Evolutionary conservation across 177 flowering plant genomes (phyloP), one percentile per base, ranked within the genome.

Genomic region (Vitis hybrid): DNA sequence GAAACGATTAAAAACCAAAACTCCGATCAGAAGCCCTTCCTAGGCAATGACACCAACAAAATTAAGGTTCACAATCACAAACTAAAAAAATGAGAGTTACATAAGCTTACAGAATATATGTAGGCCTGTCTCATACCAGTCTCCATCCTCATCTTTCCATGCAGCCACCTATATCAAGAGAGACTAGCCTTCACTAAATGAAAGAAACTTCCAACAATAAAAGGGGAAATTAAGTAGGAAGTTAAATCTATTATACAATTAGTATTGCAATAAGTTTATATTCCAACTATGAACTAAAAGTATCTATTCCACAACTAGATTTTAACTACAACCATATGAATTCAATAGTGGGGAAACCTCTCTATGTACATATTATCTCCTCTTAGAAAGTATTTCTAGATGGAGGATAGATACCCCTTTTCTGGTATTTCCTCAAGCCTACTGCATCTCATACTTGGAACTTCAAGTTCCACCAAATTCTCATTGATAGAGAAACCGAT

Each of bases 101-200:
- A 34, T 13, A 58, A 78, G 75, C 90, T 86, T 83, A 88, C 94
- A 90, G 75, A 90, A 90, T 79, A 90, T 88, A 74, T 90, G 94
- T 56, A 90, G 72, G 50, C 94, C 94, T 18, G 92, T 88, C 79
- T 90, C 94, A 52, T 90, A 88, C 90, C 90, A 90, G 79, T 90
- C 94, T 67, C 94, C 94, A 69, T 90, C 92, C 15, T 80, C 76
- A 77, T 90, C 94, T 74, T 87, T 88, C 94, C 94, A 90, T 12
- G 94, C 92, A 72, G 94, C 94, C 60, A 90, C 83, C 94, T 90
- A 72, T 6, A 66, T n/a, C 56, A 64, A 70, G 58, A 75, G 5
- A 49, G 23, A 32, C 17, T 6, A 64, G 59, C 59, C 26, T 21
- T 67, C 67, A 19, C 21, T 17, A 21, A 18, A 69, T 4, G n/a